A percentile compares a stretch with the other conserved stretches of the same genome.
These are phyloP conservation scores for Ophiostoma perfectum DNA, from an alignment of 2,329 filamentous ascomycete genomes.

Conservation along the genomic window DNA sequence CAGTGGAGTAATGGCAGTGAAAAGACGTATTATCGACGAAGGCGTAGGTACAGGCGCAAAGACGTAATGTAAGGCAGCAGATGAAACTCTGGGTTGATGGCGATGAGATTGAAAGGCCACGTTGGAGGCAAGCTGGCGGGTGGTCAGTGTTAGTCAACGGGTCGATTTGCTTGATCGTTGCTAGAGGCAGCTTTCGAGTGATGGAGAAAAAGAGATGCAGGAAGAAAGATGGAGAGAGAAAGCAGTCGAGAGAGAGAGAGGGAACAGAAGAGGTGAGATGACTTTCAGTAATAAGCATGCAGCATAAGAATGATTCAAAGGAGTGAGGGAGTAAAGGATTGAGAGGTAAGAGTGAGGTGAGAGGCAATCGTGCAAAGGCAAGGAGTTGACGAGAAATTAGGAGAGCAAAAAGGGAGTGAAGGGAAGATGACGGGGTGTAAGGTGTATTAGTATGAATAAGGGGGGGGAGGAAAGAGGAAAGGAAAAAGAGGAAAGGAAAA, in stretches of 20 bases:
- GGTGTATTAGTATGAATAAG: not conserved
- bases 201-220: slow-evolving; percentile 5
- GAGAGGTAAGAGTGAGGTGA: not conserved
- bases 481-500: not conserved
- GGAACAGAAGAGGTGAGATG: not conserved
- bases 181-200: not conserved
- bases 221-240: too few species aligned
- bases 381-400: not conserved
- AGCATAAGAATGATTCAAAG: slow-evolving; percentile 16
- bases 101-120: too few species aligned
- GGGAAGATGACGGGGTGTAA: not conserved
- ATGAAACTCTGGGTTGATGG: not conserved
- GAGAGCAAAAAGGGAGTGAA: not conserved
- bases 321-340: not conserved
- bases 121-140: too few species aligned
- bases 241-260: not conserved
- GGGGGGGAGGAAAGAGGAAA: slow-evolving; percentile 7
- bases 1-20: too few species aligned
- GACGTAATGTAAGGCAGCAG: not conserved
- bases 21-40: too few species aligned
- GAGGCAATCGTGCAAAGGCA: too few species aligned
- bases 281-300: slow-evolving; percentile 16
- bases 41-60: not conserved
- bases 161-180: too few species aligned
- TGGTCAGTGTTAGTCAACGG: too few species aligned